Base-by-base conservation (phyloP, 176 grass and related monocot genomes). In the Ampelocalamus luodianensis region DNA sequence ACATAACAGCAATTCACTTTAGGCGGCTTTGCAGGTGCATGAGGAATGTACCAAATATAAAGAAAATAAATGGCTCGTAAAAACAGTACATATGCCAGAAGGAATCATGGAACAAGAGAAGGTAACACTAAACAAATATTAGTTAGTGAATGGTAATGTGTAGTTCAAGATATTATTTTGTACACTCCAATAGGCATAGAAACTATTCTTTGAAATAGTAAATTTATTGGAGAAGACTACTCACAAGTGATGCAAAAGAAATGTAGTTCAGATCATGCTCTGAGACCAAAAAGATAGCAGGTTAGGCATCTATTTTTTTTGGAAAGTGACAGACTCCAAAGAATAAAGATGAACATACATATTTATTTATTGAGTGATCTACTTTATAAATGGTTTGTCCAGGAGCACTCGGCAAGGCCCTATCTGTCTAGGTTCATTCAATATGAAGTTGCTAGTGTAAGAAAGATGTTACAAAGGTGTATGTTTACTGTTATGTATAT, bases 71-170 rank as follows among this genome's bases (percentile, higher is more conserved):
- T 83, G 58, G 4, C 32, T 62, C 49, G 32, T 51, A 62, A 79
- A 66, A 72, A 48, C 36, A 80, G 8, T 67, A 82, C 29, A 53
- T 46, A 74, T 60, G 51, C 75, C 74, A 80, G 5, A 84, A 87
- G 45, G 84, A 78, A 90, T 55, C 80, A 63, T 67, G 73, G 77
- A 89, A 89, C 63, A 90, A 65, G 44, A 78, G 72, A 76, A 68
- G 61, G 64, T 20, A 77, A 64, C 5, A 44, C 54, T 18, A 59
- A 74, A 27, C 14, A 74, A 67, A 76, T 70, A 77, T 50, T 56
- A 68, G 27, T 53, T 20, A 68, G 49, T 40, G 60, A 60, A 74
- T 32, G 68, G 60, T 67, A 78, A 71, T 40, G 42, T 79, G 60
- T 45, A 60, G 53, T 50, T 72, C 8, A 60, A 83, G 37, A 79